phyloP scores from a whole-genome alignment of 192 early-diverging fungal genomes.

The Coemansia sp. region DNA sequence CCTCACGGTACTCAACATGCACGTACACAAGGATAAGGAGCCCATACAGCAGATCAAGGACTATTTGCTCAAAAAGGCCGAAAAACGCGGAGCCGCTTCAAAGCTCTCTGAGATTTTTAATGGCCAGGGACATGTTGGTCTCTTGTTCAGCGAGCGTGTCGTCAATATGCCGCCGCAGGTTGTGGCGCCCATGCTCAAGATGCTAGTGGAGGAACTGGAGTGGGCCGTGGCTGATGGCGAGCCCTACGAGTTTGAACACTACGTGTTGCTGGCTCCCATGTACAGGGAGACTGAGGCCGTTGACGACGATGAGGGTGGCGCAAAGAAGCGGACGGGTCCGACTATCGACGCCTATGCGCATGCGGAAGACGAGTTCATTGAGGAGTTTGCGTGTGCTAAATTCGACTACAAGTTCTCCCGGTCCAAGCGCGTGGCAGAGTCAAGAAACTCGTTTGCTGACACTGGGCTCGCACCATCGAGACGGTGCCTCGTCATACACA shows the following conservation, averaged over 20 bases:
- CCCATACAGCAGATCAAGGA: conserved; percentile 57
- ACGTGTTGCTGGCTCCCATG: conserved; percentile 76
- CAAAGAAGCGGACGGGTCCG: conserved; percentile 46
- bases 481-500: conserved; percentile 66
- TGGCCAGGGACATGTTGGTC: conserved; percentile 53
- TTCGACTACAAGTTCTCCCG: conserved; percentile 87
- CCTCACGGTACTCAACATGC: conserved; percentile 75
- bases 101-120: conserved; percentile 41
- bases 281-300: conserved; percentile 76
- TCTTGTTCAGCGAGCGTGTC: conserved; percentile 86
- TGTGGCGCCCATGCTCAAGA: conserved; percentile 86
- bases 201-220: conserved; percentile 84
- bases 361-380: conserved; percentile 91
- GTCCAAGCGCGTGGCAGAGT: conserved; percentile 68
- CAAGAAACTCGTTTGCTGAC: conserved; percentile 81
- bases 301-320: conserved; percentile 53
- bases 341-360: conserved; percentile 71
- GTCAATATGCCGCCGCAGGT: conserved; percentile 97
- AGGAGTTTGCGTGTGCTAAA: conserved; percentile 69
- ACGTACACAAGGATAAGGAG: conserved; percentile 61
- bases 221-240: conserved; percentile 70
- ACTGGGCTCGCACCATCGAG: conserved; percentile 77
- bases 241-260: conserved; percentile 83
- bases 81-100: conserved; percentile 17
- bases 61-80: conserved; percentile 72